Conservation (phyloP, 192 early-diverging fungal species). For the Lobosporangium transversale region DNA sequence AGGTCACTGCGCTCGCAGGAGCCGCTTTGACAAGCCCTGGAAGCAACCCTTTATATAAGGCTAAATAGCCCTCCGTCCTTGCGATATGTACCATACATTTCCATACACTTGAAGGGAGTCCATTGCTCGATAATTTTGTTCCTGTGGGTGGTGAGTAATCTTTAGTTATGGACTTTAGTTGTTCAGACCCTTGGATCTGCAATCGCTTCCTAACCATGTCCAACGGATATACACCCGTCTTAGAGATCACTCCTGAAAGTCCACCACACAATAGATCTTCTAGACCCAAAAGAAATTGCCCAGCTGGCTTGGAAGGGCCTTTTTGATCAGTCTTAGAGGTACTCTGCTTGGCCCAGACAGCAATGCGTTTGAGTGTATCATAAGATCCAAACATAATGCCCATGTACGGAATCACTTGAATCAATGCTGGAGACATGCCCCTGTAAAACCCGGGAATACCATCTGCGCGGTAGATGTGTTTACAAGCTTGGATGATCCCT, state of each 20-base stretch:
- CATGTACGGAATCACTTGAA: conserved; percentile 96
- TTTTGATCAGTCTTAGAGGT: background rate
- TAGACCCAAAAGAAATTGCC: conserved; percentile 31
- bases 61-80: conserved; percentile 76
- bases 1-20: conserved; percentile 86
- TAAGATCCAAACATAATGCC: conserved; percentile 89
- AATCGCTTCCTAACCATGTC: conserved; percentile 86
- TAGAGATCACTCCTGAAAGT: conserved; percentile 81
- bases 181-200: conserved; percentile 61
- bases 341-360: conserved; percentile 47
- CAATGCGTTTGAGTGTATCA: conserved; percentile 61
- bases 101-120: conserved; percentile 64
- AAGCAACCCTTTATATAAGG: conserved; percentile 88
- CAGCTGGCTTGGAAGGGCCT: background rate
- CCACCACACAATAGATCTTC: conserved; percentile 84
- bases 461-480: conserved; percentile 75
- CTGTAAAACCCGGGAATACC: conserved; percentile 88
- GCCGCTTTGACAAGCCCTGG: conserved; percentile 90
- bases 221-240: conserved; percentile 90
- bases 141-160: conserved; percentile 34
- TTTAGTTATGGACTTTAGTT: conserved; percentile 22
- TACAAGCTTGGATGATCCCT: conserved; percentile 69
- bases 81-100: conserved; percentile 72
- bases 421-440: conserved; percentile 80
- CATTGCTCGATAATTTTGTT: background rate